Percentiles rank a stretch among this genome's conserved stretches.
These are phyloP conservation scores for Colletotrichum destructivum DNA, from an alignment of 2,329 filamentous ascomycete genomes.

Conservation along the genomic window DNA sequence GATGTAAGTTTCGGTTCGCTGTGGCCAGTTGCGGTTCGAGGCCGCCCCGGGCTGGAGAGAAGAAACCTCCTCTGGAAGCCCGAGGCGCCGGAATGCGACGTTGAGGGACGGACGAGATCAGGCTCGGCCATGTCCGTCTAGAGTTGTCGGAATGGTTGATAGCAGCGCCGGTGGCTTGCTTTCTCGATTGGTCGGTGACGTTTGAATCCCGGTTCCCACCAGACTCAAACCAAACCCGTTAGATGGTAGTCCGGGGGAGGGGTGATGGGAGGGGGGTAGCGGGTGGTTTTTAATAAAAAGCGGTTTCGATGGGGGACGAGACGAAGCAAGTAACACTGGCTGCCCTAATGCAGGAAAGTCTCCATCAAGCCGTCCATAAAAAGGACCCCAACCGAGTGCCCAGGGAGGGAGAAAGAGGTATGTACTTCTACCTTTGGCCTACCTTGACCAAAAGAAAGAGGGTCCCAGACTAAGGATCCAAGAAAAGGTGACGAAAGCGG, in stretches of 20 bases:
- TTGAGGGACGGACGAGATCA: slow-evolving; percentile 38
- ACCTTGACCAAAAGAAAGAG: slow-evolving; percentile 4
- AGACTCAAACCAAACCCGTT: slow-evolving; percentile 32
- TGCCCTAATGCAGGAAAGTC: slow-evolving; percentile 40
- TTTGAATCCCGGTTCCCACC: slow-evolving; percentile 37
- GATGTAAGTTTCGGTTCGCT: slow-evolving; percentile 25
- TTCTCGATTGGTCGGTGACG: slow-evolving; percentile 20
- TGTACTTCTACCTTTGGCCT: slow-evolving; percentile 5
- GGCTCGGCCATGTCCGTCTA: slow-evolving; percentile 39
- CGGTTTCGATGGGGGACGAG: slow-evolving; percentile 30
- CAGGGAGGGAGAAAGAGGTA: slow-evolving; percentile 12
- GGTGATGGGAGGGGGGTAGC: slow-evolving; percentile 21
- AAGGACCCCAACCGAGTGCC: slow-evolving; percentile 18
- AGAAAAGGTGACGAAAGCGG: background rate
- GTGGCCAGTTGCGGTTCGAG: slow-evolving; percentile 37
- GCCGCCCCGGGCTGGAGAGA: slow-evolving; percentile 40
- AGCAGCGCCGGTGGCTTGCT: slow-evolving; percentile 18
- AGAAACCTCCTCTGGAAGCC: slow-evolving; percentile 38
- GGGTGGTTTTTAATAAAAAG: slow-evolving; percentile 34
- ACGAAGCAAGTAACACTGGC: slow-evolving; percentile 31
- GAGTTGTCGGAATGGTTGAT: slow-evolving; percentile 14
- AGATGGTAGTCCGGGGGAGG: slow-evolving; percentile 38
- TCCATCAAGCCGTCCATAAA: slow-evolving; percentile 32
- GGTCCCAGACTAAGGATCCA: slow-evolving; percentile 5
- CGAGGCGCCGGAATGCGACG: slow-evolving; percentile 40